These are phyloP conservation scores for Trichoderma polysporum DNA, from an alignment of 2,329 filamentous ascomycete species.

Conservation along the genomic window DNA sequence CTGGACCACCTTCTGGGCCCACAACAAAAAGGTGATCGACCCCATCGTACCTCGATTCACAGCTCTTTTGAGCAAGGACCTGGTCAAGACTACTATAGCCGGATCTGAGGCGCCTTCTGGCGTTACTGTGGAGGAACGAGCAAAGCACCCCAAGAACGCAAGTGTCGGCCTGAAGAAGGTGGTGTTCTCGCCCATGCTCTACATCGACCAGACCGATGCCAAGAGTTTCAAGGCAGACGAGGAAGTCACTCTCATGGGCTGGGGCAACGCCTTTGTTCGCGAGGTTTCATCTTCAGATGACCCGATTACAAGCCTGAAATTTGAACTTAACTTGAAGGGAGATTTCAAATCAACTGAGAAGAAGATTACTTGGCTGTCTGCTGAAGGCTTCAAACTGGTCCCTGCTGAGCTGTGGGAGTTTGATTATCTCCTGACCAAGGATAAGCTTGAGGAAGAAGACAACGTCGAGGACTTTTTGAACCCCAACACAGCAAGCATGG, in stretches of 20 bases:
- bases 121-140: conserved; percentile 70
- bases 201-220: conserved; percentile 85
- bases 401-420: conserved; percentile 89
- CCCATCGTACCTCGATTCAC: conserved; percentile 73
- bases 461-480: conserved; percentile 81
- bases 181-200: conserved; percentile 68
- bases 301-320: conserved; percentile 67
- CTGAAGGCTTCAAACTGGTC: conserved; percentile 71
- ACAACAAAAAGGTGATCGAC: conserved; percentile 82
- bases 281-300: conserved; percentile 55
- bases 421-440: conserved; percentile 92
- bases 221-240: conserved; percentile 78
- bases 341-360: conserved; percentile 95
- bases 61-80: conserved; percentile 67
- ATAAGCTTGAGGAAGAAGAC: conserved; percentile 87
- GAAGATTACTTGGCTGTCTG: conserved; percentile 92
- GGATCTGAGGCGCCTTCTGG: conserved; percentile 66
- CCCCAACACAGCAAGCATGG: conserved; percentile 70
- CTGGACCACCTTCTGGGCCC: conserved; percentile 72
- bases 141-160: conserved; percentile 86
- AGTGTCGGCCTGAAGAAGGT: conserved; percentile 84
- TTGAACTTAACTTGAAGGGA: conserved; percentile 87
- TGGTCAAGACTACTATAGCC: conserved; percentile 67
- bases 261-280: conserved; percentile 84
- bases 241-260: conserved; percentile 95